Evolutionary conservation across 73 alveolate species (phyloP).

Genomic region (Paramecium primaurelia): DNA sequence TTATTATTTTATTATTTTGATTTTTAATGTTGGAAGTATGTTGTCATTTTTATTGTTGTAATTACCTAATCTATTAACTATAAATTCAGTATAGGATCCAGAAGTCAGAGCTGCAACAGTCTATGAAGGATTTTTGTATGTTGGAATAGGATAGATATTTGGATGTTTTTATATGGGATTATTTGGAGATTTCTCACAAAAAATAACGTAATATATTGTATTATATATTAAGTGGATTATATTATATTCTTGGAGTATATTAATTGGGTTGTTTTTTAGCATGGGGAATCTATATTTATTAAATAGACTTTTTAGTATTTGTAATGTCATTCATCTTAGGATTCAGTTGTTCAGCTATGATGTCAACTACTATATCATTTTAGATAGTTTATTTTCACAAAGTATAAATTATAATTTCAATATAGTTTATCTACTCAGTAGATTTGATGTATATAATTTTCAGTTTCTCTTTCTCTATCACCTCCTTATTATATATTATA

Average conservation of each 20-base stretch:
- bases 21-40: constrained; percentile 3
- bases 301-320: background rate
- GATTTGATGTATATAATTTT: constrained; percentile 18
- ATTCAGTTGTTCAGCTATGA: background rate
- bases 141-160: background rate
- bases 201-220: background rate
- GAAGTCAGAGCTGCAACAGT: background rate
- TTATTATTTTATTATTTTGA: background rate
- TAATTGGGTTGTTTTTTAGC: background rate
- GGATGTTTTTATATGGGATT: constrained; percentile 22
- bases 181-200: background rate
- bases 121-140: background rate
- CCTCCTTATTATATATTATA: background rate
- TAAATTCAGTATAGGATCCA: background rate
- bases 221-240: background rate
- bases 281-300: background rate
- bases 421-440: background rate
- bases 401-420: background rate
- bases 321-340: background rate
- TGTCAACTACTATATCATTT: background rate
- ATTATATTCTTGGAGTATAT: constrained; percentile 7
- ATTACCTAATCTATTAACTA: background rate
- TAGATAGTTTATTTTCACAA: background rate
- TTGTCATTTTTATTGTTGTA: background rate
- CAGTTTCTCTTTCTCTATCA: background rate